Evolutionary conservation across 495 filamentous ascomycete species (phyloP).

Genomic region (Bombardia bombarda): DNA sequence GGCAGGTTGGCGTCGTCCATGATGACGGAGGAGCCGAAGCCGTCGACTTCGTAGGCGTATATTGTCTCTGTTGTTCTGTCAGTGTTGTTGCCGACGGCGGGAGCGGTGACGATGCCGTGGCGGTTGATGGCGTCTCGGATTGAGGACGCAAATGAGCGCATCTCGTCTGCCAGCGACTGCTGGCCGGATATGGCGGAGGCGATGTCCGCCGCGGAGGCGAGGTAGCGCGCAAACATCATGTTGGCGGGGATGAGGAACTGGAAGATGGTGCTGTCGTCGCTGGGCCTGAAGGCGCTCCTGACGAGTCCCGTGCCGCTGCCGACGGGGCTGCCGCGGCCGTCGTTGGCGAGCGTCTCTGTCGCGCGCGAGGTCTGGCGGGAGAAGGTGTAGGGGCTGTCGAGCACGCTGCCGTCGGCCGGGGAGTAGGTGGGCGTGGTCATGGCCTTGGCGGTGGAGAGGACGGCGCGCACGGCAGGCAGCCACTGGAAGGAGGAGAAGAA

Average conservation of each 20-base stretch:
- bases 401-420: slow-evolving; percentile 45
- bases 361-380: slow-evolving; percentile 40
- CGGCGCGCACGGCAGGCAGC: slow-evolving; percentile 24
- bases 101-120: slow-evolving; percentile 37
- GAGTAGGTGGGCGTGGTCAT: slow-evolving; percentile 51
- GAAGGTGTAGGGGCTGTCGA: slow-evolving; percentile 48
- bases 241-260: slow-evolving; percentile 57
- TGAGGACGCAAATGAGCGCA: slow-evolving; percentile 37
- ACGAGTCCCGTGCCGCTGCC: slow-evolving; percentile 51
- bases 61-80: no score
- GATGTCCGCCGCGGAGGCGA: slow-evolving; percentile 40
- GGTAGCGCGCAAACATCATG: slow-evolving; percentile 58
- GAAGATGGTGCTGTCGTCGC: slow-evolving; percentile 51
- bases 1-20: slow-evolving; percentile 59
- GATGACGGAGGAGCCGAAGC: slow-evolving; percentile 33
- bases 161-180: slow-evolving; percentile 34
- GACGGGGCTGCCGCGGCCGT: slow-evolving; percentile 51
- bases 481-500: slow-evolving; percentile 46
- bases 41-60: slow-evolving; percentile 56
- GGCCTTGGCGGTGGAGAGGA: slow-evolving; percentile 41
- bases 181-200: slow-evolving; percentile 32
- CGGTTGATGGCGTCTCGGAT: slow-evolving; percentile 42
- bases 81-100: slow-evolving; percentile 12
- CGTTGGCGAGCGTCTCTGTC: slow-evolving; percentile 54
- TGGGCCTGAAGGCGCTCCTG: slow-evolving; percentile 55